A percentile compares a stretch with the other conserved stretches of the same genome.
phyloP scores from a whole-genome alignment of 176 grass and related monocot genomes.

The Cymbopogon citratus region DNA sequence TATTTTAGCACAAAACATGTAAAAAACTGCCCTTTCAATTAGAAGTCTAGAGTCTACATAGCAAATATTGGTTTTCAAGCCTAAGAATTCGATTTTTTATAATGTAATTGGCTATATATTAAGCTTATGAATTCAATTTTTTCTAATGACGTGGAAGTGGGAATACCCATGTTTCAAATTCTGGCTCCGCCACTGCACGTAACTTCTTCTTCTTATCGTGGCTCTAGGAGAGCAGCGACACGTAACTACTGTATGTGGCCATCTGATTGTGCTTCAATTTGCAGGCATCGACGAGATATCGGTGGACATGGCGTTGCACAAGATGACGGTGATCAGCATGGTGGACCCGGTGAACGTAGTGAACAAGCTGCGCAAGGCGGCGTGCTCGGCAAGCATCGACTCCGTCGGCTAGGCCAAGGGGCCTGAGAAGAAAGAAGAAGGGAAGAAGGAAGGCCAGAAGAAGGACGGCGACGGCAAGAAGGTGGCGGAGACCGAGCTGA shows the following conservation, averaged over 20 bases:
- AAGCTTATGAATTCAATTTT: no score
- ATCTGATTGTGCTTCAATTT: background rate
- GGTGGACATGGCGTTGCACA: slow-evolving; percentile 63
- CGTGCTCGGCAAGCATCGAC: slow-evolving; percentile 43
- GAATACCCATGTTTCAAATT: no score
- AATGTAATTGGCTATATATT: no score
- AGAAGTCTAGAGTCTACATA: no score
- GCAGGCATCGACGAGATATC: slow-evolving; percentile 73
- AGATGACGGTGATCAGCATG: slow-evolving; percentile 69
- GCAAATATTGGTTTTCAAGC: no score
- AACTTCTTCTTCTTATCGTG: no score
- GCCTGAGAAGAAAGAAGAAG: slow-evolving; percentile 65
- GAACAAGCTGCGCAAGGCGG: slow-evolving; percentile 73
- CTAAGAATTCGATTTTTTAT: no score
- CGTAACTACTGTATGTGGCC: background rate
- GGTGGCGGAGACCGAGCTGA: slow-evolving; percentile 25
- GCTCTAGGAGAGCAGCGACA: background rate
- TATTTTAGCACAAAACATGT: no score
- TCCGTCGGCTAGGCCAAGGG: slow-evolving; percentile 63
- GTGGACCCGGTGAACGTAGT: slow-evolving; percentile 71
- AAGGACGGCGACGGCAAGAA: slow-evolving; percentile 1
- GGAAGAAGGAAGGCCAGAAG: slow-evolving; percentile 20
- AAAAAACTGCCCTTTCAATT: no score
- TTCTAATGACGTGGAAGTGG: no score
- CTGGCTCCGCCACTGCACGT: no score